Conservation (phyloP, 202 grass and related monocot genomes). For the Elaeis oleifera region DNA sequence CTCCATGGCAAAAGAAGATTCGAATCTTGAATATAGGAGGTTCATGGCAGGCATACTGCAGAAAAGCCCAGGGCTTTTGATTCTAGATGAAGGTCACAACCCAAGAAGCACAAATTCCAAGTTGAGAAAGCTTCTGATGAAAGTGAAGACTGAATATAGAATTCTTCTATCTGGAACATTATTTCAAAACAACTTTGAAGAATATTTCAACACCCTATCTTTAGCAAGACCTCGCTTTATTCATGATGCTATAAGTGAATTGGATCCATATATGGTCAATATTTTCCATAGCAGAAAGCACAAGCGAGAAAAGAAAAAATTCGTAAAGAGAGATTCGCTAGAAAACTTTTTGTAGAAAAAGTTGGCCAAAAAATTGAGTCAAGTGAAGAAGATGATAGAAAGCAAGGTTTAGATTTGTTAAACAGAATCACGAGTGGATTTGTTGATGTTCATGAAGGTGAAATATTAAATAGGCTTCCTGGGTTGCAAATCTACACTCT, state of each 20-base stretch:
- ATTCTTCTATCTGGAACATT: constrained; percentile 86
- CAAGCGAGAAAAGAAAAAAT: constrained; percentile 23
- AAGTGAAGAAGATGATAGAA: constrained; percentile 28
- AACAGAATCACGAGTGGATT: constrained; percentile 58
- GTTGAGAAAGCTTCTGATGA: constrained; percentile 74
- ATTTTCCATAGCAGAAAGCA: constrained; percentile 12
- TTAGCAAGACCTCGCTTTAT: constrained; percentile 83
- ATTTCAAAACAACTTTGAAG: constrained; percentile 94
- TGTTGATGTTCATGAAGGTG: constrained; percentile 62
- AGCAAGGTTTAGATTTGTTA: constrained; percentile 51
- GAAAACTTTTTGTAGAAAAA: constrained; percentile 68
- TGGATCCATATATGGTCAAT: constrained; percentile 23
- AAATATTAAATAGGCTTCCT: constrained; percentile 50
- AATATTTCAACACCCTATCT: constrained; percentile 91
- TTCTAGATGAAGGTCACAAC: constrained; percentile 93
- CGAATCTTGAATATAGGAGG: constrained; percentile 30
- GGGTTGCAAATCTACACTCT: constrained; percentile 66
- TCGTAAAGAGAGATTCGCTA: constrained; percentile 46
- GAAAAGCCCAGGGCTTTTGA: constrained; percentile 70
- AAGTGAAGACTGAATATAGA: constrained; percentile 77
- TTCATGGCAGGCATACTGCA: constrained; percentile 49
- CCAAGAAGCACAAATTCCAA: constrained; percentile 77
- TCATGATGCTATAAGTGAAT: constrained; percentile 41
- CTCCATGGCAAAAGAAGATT: constrained; percentile 46
- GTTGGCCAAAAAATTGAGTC: constrained; percentile 73